phyloP scores from a whole-genome alignment of 1,284 basidiomycete species.

The Erythrobasidium hasegawianum region DNA sequence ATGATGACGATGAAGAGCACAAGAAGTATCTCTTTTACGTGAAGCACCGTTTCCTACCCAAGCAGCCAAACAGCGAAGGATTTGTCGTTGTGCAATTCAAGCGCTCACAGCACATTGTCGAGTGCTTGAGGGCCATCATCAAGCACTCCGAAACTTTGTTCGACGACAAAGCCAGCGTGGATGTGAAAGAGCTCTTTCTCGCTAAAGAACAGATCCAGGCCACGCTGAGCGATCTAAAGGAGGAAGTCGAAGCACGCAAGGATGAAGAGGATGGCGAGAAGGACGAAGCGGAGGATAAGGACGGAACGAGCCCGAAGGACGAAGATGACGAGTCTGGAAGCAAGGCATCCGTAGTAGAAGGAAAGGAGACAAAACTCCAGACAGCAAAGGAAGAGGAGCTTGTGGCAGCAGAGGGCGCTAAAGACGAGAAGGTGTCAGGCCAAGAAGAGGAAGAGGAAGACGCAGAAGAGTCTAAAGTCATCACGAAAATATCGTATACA shows the following conservation, averaged over 20 bases:
- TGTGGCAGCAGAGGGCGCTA: background rate
- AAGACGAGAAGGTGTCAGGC: background rate
- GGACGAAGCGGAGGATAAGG: too few relatives aligned
- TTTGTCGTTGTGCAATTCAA: background rate
- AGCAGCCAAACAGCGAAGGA: background rate
- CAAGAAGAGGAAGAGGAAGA: background rate
- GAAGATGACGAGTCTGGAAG: too few relatives aligned
- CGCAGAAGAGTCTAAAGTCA: background rate
- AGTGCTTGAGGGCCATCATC: background rate
- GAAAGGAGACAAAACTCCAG: too few relatives aligned
- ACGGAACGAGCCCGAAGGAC: too few relatives aligned
- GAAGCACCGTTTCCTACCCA: constrained; percentile 1
- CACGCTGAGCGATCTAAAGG: too few relatives aligned
- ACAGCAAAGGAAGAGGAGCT: background rate
- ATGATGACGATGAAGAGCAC: background rate
- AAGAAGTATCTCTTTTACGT: background rate
- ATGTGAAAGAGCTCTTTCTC: too few relatives aligned
- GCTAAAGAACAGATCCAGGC: too few relatives aligned
- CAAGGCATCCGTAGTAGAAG: too few relatives aligned
- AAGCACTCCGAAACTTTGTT: background rate
- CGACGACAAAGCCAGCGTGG: too few relatives aligned
- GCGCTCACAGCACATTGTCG: constrained; percentile 3
- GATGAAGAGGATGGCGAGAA: too few relatives aligned
- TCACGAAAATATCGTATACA: background rate
- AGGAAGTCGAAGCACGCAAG: too few relatives aligned